Conservation (phyloP, 768 basidiomycete genomes). For the Xerocomellus amylosporus region DNA sequence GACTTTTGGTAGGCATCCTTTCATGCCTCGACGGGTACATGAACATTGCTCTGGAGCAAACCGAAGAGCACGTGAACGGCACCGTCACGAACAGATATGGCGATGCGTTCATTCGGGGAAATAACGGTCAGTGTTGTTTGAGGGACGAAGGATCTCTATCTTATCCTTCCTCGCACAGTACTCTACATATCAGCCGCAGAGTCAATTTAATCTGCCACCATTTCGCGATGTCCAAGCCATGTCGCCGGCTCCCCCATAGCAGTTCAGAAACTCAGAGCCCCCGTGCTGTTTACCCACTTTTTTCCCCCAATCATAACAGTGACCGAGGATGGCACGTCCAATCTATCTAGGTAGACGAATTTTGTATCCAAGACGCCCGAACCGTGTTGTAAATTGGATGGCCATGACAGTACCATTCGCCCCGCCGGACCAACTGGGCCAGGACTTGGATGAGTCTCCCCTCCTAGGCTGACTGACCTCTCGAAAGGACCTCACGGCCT, state of each 20-base stretch:
- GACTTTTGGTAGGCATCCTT: slow-evolving; percentile 62
- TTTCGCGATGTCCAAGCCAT: not conserved
- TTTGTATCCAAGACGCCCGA: not conserved
- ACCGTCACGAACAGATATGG: slow-evolving; percentile 86
- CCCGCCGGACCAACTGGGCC: not conserved
- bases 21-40: slow-evolving; percentile 98
- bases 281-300: not conserved
- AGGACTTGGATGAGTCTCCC: too few species aligned
- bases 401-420: too few species aligned
- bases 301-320: not conserved
- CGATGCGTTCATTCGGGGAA: slow-evolving; percentile 93
- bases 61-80: slow-evolving; percentile 92
- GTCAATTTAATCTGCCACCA: slow-evolving; percentile 37
- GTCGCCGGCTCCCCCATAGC: not conserved
- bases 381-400: not conserved
- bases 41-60: slow-evolving; percentile 98
- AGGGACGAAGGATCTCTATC: not conserved
- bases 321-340: not conserved
- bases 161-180: slow-evolving; percentile 40
- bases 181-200: slow-evolving; percentile 79
- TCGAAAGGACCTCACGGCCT: not conserved
- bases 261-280: not conserved
- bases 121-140: slow-evolving; percentile 62
- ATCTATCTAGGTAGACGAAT: not conserved
- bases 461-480: not conserved